Conservation (phyloP, 495 filamentous ascomycete species). For the Aspergillus affinis region DNA sequence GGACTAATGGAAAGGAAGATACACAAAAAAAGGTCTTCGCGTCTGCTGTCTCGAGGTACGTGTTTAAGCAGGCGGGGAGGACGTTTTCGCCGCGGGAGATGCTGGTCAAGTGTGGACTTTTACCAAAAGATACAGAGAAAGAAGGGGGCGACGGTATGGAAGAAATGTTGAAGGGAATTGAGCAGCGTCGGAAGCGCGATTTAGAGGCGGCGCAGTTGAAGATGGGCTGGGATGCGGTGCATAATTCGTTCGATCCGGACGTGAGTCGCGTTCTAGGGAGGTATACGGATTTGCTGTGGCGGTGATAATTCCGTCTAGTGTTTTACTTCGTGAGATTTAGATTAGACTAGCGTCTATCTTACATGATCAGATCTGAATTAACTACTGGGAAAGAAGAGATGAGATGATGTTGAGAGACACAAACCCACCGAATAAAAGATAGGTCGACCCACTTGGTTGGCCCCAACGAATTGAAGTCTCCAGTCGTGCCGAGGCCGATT, state of each 20-base stretch:
- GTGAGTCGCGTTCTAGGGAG: slow-evolving; percentile 3
- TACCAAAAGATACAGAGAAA: slow-evolving; percentile 49
- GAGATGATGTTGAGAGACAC: no score
- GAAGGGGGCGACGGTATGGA: not conserved
- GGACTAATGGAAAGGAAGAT: not conserved
- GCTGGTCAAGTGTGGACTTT: slow-evolving; percentile 55
- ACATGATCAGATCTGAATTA: no score
- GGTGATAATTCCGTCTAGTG: no score
- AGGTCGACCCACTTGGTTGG: not conserved
- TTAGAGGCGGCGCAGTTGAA: slow-evolving; percentile 14
- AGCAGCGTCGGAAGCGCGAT: slow-evolving; percentile 8
- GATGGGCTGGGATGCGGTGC: slow-evolving; percentile 14
- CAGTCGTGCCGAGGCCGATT: not conserved
- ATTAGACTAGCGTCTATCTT: no score
- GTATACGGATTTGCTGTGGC: slow-evolving; percentile 11
- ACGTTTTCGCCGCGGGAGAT: slow-evolving; percentile 69
- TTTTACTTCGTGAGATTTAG: no score
- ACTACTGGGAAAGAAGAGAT: no score
- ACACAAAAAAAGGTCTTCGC: slow-evolving; percentile 18
- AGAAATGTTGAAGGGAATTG: slow-evolving; percentile 3
- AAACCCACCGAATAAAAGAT: not conserved
- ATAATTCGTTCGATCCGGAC: slow-evolving; percentile 11
- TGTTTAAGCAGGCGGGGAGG: slow-evolving; percentile 70
- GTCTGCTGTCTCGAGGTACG: slow-evolving; percentile 56
- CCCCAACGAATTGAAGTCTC: not conserved